Evolutionary conservation across 495 filamentous ascomycete genomes (phyloP), one percentile per base, ranked within the genome.

Genomic region (Aspergillus avenaceus): DNA sequence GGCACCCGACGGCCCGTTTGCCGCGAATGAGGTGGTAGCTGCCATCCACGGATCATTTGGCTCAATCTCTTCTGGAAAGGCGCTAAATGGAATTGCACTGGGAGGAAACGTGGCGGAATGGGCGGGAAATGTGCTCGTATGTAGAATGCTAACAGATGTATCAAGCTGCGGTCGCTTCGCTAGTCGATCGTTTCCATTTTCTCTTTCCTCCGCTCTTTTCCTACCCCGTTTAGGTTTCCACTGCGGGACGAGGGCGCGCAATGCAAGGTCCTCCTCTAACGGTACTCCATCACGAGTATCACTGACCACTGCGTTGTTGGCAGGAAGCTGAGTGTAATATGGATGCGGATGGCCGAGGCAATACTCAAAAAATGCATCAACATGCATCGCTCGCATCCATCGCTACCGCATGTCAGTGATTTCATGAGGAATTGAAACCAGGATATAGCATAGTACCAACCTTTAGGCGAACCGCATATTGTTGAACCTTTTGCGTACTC

Each of bases 331-430:
- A 16, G 83, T 87, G 71, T 86, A 96, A 65, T 98, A 98, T 0
- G 77, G 55, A 66, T 95, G 90, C 13, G 79, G 76, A 46, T 92
- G 90, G 27, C 84, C 82, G 27, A 91, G 76, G 9, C 93, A 80
- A 62, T 88, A 97, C 59, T 96, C 90, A 64, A 97, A 97, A 63
- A 97, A 98, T 14, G 91, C 88, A 75, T 97, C 91, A 18, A 98
- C 81, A 62, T 97, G 93, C 88, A 96, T 95, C 1, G 93, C 92
- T 60, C 88, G 90, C 88, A 98, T 93, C 93, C 93, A 98, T 50
- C 93, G 82, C 87, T 96, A 52, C 52, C 48, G 12, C 22, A 47
- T 16, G 48, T 53, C 29, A 26, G 37, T 63, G 37, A 62, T 56
- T 31, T 9, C 41, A 22, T 23, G 7, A 1, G 22, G n/a, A 16